Evolutionary conservation across 1,284 basidiomycete genomes (phyloP), one percentile per base, ranked within the genome.

Genomic region (Cystobasidium pallidum): DNA sequence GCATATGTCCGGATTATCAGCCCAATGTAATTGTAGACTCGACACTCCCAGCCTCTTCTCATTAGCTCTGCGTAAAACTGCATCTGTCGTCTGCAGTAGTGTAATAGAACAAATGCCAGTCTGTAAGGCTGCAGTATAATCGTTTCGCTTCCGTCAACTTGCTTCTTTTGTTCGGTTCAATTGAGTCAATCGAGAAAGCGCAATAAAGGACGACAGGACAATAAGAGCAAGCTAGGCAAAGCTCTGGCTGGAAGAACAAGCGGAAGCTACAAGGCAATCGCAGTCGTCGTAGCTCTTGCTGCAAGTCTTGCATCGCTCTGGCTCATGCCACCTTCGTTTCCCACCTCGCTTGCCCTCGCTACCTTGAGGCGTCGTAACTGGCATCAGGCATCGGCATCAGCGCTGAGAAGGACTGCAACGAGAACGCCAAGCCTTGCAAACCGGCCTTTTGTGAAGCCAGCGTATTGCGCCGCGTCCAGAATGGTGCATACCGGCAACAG

Each of bases 291-390:
- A 19, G 54, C 26, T 17, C 17, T 36, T n/a, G 54, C n/a, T 17
- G 15, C 24, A 28, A 26, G 17, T 34, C 11, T 57, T 6, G 30
- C 36, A 19, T 32, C 54, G 19, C 54, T 57, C 54, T 57, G 54
- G 54, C 54, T 57, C 54, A 57, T 57, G 54, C 54, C 54, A 57
- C 54, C 51, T 54, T 32, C 30, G 24, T 54, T 32, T 54, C 24
- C 54, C 17, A 34, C 54, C 32, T 57, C 54, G 54, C 30, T 57
- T 6, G 28, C 32, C 28, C 54, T 57, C 32, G 54, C 54, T 32
- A 32, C 30, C 36, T 32, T 34, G 54, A 36, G 54, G n/a, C 28
- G 32, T 36, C 54, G 54, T n/a, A 57, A n/a, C 32, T n/a, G 19
- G 54, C 54, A 32, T 13, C 30, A 32, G 19, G 28, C 54, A 34